Conservation (phyloP, 768 basidiomycete genomes). For the Gautieria morchelliformis region DNA sequence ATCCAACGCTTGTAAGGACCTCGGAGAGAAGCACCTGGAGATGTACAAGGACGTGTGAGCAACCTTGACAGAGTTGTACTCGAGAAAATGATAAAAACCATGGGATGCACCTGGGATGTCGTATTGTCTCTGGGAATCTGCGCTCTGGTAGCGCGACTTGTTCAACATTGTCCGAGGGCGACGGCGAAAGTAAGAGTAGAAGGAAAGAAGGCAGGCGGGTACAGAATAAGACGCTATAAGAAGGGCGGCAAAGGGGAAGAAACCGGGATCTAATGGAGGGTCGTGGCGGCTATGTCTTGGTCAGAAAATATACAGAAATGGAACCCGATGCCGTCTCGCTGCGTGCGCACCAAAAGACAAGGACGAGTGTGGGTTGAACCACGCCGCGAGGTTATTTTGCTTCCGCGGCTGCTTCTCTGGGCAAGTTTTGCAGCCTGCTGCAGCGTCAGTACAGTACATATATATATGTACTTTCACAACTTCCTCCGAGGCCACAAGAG, state of each 20-base stretch:
- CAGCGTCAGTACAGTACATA: too few relatives aligned
- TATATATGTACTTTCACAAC: too few relatives aligned
- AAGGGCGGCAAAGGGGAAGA: background rate
- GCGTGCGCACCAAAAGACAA: background rate
- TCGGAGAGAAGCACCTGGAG: conserved; percentile 3
- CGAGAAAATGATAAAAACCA: conserved; percentile 1
- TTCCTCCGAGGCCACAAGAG: too few relatives aligned
- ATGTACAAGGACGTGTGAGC: background rate
- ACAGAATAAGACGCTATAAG: background rate
- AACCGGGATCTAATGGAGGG: background rate
- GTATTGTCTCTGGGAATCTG: background rate
- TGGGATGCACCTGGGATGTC: background rate
- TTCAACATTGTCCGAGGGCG: background rate
- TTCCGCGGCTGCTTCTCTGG: background rate
- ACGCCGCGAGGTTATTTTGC: conserved; percentile 1
- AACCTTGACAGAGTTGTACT: background rate
- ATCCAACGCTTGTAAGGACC: conserved; percentile 7
- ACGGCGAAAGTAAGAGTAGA: background rate
- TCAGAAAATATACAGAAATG: background rate
- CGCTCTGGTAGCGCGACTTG: conserved; percentile 2
- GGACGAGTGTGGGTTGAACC: background rate
- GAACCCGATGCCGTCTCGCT: background rate
- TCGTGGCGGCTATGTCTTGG: background rate
- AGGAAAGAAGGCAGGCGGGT: background rate
- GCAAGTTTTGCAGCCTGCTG: too few relatives aligned